Conservation (phyloP, 768 basidiomycete species). For the Kwoniella bestiolae region DNA sequence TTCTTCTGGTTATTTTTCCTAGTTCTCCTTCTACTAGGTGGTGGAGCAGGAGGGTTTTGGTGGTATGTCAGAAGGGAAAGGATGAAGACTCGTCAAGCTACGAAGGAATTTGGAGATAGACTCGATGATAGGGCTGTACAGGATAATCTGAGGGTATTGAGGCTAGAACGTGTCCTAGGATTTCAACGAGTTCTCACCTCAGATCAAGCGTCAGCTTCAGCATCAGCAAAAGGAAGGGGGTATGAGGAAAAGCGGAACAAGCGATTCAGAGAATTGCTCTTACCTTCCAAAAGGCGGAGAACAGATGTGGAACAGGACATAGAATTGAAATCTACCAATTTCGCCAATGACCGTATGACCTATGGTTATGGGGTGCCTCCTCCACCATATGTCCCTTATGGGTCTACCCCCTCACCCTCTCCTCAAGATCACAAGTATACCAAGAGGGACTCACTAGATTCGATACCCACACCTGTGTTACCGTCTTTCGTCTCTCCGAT, state of each 20-base stretch:
- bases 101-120: conserved; percentile 39
- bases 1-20: conserved; percentile 37
- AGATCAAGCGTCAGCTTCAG: not conserved
- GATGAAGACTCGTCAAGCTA: conserved; percentile 34
- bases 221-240: not conserved
- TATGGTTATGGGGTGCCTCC: conserved; percentile 10
- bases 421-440: not conserved
- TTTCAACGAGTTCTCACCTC: conserved; percentile 27
- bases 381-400: conserved; percentile 16
- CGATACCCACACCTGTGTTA: conserved; percentile 16
- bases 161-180: conserved; percentile 37
- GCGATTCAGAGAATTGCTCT: conserved; percentile 21
- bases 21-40: conserved; percentile 18
- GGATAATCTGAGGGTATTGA: conserved; percentile 23
- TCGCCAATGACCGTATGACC: not conserved
- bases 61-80: conserved; percentile 43
- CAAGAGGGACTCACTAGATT: conserved; percentile 13
- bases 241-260: conserved; percentile 17
- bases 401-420: not conserved
- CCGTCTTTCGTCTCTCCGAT: conserved; percentile 6
- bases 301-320: conserved; percentile 8
- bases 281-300: conserved; percentile 13
- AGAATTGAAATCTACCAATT: conserved; percentile 12
- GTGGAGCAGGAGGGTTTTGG: conserved; percentile 21
- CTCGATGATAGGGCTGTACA: conserved; percentile 35